Evolutionary conservation across 768 basidiomycete genomes (phyloP), one percentile per base, ranked within the genome.

Genomic region (Lactifluus hygrophoroides): DNA sequence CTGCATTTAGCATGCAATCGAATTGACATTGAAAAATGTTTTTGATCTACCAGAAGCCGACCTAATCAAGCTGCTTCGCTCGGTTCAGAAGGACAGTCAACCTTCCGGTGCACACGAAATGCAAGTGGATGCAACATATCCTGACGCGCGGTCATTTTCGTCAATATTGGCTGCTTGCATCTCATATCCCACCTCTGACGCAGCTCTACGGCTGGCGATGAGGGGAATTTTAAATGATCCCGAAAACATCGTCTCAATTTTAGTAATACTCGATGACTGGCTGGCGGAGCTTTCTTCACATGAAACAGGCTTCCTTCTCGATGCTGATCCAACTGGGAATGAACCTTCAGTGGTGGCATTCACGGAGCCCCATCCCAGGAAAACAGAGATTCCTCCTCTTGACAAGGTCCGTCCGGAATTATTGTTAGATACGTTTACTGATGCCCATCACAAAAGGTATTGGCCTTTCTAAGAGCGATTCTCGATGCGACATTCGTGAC

Each of bases 401-500:
- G 48, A 32, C 27, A 63, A 64, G 57, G 61, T 64, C 40, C 14
- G 64, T 53, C 35, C 13, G 21, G 1, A 27, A 13, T 5, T 73
- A 45, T 23, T 74, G 16, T 23, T 8, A 13, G 38, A 46, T 58
- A 8, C 25, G n/a, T 35, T 28, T 55, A 25, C 11, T 44, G 51
- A 42, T 42, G 21, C n/a, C 32, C 19, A 35, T 21, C 37, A n/a
- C 25, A 16, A 66, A 43, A 88, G 85, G 71, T 83, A 52, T 68
- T 85, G 23, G 62, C 68, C 0, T 86, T 90, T 72, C 66, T 86
- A 8, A 84, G 86, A 70, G 73, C 75, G 5, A 68, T 90, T 54
- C 75, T 92, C 27, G 90, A 92, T 69, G 78, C 88, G 0, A 84
- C 80, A 13, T 88, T 88, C 67, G 75, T 90, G 46, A 71, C 76